Evolutionary conservation across 2,329 filamentous ascomycete genomes (phyloP).

Genomic region (Akanthomyces lecanii): DNA sequence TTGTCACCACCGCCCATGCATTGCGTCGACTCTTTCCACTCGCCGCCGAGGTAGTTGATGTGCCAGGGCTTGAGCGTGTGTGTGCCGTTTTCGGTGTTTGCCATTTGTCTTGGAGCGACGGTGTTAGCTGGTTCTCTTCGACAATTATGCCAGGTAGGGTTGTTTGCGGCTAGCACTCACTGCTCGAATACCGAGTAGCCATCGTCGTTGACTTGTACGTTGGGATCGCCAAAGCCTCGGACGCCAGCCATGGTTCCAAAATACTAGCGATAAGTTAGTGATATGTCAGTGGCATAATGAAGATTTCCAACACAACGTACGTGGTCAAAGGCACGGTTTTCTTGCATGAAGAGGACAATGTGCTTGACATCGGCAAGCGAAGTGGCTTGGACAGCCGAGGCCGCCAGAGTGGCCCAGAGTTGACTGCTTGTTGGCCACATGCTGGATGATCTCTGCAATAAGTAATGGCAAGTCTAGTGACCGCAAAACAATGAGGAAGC

Average conservation of each 20-base stretch:
- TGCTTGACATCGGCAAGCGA: constrained; percentile 50
- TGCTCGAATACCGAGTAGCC: constrained; percentile 46
- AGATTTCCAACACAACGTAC: constrained; percentile 20
- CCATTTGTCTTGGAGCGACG: constrained; percentile 28
- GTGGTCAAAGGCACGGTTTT: constrained; percentile 32
- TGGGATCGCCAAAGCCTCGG: constrained; percentile 48
- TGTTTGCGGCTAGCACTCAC: constrained; percentile 28
- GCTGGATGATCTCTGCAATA: neutral
- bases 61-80: constrained; percentile 46
- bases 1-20: constrained; percentile 50
- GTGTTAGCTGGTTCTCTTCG: neutral
- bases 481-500: neutral
- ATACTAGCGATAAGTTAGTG: constrained; percentile 33
- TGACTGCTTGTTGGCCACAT: constrained; percentile 2
- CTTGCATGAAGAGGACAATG: constrained; percentile 56
- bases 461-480: neutral
- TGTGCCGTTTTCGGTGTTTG: constrained; percentile 36
- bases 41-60: constrained; percentile 47
- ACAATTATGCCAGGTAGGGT: too few relatives aligned
- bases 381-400: constrained; percentile 26
- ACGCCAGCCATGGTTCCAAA: constrained; percentile 52
- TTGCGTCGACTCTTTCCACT: constrained; percentile 44
- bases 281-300: too few relatives aligned
- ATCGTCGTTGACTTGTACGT: constrained; percentile 27
- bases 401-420: constrained; percentile 12